Evolutionary conservation across 2,329 filamentous ascomycete species (phyloP).

Genomic region (Neopestalotiopsis clavispora): DNA sequence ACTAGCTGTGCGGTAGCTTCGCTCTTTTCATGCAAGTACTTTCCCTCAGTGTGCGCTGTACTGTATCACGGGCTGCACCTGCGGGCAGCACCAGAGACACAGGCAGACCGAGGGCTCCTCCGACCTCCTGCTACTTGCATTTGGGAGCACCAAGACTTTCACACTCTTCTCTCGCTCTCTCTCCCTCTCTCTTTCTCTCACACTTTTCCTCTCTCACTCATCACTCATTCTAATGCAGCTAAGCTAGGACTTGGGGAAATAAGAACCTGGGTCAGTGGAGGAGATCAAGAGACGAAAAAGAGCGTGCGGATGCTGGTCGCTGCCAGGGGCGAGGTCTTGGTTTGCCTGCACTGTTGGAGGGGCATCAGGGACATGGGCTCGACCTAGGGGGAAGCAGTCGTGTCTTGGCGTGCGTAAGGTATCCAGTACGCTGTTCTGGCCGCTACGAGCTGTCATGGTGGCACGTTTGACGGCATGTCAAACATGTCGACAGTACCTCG

Average conservation of each 20-base stretch:
- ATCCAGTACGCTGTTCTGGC: slow-evolving; percentile 5
- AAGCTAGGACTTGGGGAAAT: slow-evolving; percentile 14
- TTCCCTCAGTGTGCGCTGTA: background rate
- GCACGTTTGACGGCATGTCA: background rate
- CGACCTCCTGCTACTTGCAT: background rate
- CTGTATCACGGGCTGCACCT: background rate
- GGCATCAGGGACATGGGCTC: slow-evolving; percentile 10
- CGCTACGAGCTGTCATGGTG: background rate
- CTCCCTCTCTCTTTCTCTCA: background rate
- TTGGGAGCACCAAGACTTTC: too few species aligned
- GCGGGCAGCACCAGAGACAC: background rate
- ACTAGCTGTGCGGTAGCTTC: background rate
- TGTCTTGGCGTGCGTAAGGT: background rate
- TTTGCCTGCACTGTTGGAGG: background rate
- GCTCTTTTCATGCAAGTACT: background rate
- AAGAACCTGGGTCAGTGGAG: slow-evolving; percentile 14
- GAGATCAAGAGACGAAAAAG: slow-evolving; percentile 11
- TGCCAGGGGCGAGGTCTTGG: slow-evolving; percentile 5
- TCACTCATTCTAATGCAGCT: slow-evolving; percentile 6
- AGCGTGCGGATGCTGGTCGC: slow-evolving; percentile 8
- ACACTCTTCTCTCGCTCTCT: background rate
- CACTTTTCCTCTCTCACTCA: too few species aligned
- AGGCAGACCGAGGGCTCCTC: background rate
- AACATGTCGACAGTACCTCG: background rate
- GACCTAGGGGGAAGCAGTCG: background rate